Conservation (phyloP, 2,329 filamentous ascomycete species). For the Leptodontidium sp. region DNA sequence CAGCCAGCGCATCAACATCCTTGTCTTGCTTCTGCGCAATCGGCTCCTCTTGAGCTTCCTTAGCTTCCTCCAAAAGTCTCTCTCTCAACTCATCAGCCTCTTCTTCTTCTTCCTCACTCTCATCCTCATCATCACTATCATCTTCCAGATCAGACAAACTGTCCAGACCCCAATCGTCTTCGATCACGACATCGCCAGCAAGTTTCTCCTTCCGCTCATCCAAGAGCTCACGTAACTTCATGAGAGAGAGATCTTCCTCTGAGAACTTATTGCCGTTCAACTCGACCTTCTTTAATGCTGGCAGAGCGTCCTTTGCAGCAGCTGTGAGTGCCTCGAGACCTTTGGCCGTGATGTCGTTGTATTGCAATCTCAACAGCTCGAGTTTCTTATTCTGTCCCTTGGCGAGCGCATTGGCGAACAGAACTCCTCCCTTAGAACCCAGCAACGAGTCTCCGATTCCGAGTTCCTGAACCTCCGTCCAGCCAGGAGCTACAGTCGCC, state of each 20-base stretch:
- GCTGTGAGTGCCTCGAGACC: conserved; percentile 76
- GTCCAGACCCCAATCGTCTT: conserved; percentile 86
- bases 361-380: conserved; percentile 84
- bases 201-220: conserved; percentile 80
- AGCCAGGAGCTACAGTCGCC: conserved; percentile 75
- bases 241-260: conserved; percentile 81
- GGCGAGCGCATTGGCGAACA: conserved; percentile 76
- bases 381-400: conserved; percentile 81
- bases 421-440: conserved; percentile 76
- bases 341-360: conserved; percentile 88
- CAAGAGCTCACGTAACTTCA: conserved; percentile 73
- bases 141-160: conserved; percentile 84
- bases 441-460: conserved; percentile 90
- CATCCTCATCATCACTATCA: conserved; percentile 74
- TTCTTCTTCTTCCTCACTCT: conserved; percentile 64
- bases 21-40: conserved; percentile 75
- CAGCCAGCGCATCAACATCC: conserved; percentile 82
- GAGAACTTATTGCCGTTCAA: conserved; percentile 95
- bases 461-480: conserved; percentile 81
- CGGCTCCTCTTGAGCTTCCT: conserved; percentile 77
- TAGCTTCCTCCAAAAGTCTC: conserved; percentile 73
- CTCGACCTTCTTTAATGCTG: conserved; percentile 83
- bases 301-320: conserved; percentile 73
- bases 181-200: conserved; percentile 71
- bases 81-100: conserved; percentile 71